Evolutionary conservation across 2,329 filamentous ascomycete species (phyloP).

Genomic region (Dactylellina parvicollis): DNA sequence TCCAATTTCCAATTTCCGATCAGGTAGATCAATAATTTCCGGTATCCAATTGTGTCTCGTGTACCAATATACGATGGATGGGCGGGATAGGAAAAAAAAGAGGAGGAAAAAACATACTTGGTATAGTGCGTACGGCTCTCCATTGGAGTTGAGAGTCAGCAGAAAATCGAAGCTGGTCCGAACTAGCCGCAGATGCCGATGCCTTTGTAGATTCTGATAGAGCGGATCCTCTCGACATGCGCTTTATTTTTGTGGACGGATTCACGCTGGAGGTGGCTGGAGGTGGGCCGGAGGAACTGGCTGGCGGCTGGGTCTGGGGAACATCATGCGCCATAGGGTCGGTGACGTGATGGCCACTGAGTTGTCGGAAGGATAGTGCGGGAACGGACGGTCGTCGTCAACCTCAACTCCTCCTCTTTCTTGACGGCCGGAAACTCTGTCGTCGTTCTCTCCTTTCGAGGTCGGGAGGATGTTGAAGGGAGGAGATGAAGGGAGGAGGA

Average conservation of each 20-base stretch:
- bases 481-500: constrained; percentile 43
- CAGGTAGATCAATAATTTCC: too few species aligned
- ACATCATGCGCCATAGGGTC: constrained; percentile 52
- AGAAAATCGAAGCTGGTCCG: constrained; percentile 44
- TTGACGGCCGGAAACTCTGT: constrained; percentile 4
- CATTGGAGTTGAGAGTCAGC: constrained; percentile 55
- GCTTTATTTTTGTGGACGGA: constrained; percentile 29
- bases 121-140: constrained; percentile 58
- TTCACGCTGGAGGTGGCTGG: constrained; percentile 36
- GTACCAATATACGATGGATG: neutral
- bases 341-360: constrained; percentile 12
- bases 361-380: constrained; percentile 20
- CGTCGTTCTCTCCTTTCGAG: constrained; percentile 37
- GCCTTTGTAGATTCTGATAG: constrained; percentile 47
- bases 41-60: too few species aligned
- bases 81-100: constrained; percentile 3
- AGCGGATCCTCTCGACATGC: constrained; percentile 41
- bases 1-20: constrained; percentile 7
- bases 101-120: constrained; percentile 56
- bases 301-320: constrained; percentile 40
- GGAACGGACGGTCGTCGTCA: constrained; percentile 1
- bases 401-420: constrained; percentile 20
- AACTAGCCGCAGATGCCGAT: constrained; percentile 31
- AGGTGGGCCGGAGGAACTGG: constrained; percentile 29
- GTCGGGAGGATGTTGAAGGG: constrained; percentile 37